These are phyloP conservation scores for Daldinia loculata DNA, from an alignment of 495 filamentous ascomycete species.

Conservation along the genomic window DNA sequence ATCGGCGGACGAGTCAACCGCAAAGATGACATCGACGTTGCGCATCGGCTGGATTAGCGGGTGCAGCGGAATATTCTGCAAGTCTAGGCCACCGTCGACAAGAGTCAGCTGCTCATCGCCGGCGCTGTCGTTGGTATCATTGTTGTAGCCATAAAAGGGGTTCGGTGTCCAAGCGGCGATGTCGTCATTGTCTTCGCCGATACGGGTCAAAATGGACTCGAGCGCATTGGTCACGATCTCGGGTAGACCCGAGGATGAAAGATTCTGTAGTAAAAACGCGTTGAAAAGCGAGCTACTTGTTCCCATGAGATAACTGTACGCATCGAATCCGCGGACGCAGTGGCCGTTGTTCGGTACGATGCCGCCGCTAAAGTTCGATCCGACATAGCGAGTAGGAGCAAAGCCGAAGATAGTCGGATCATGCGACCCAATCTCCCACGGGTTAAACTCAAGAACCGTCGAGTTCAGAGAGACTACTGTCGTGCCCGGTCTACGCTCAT, in stretches of 20 bases:
- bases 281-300: conserved; percentile 95
- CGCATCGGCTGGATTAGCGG: conserved; percentile 84
- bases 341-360: conserved; percentile 61
- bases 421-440: conserved; percentile 85
- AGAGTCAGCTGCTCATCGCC: conserved; percentile 68
- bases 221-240: conserved; percentile 61
- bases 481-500: conserved; percentile 74
- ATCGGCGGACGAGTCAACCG: conserved; percentile 86
- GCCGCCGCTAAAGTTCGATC: conserved; percentile 80
- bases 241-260: conserved; percentile 61
- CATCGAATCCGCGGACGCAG: conserved; percentile 86
- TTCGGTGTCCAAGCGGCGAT: conserved; percentile 86
- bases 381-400: conserved; percentile 75
- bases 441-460: conserved; percentile 87
- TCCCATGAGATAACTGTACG: conserved; percentile 85
- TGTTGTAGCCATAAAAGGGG: conserved; percentile 80
- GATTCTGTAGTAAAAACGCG: conserved; percentile 67
- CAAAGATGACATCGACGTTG: conserved; percentile 89
- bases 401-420: conserved; percentile 87
- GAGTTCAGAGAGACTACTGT: conserved; percentile 74
- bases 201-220: conserved; percentile 57
- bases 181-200: conserved; percentile 71
- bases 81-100: conserved; percentile 81
- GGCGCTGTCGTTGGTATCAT: conserved; percentile 67
- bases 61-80: conserved; percentile 87